Conservation (phyloP, 345 rosid species). For the Psidium friedrichsthalianum region DNA sequence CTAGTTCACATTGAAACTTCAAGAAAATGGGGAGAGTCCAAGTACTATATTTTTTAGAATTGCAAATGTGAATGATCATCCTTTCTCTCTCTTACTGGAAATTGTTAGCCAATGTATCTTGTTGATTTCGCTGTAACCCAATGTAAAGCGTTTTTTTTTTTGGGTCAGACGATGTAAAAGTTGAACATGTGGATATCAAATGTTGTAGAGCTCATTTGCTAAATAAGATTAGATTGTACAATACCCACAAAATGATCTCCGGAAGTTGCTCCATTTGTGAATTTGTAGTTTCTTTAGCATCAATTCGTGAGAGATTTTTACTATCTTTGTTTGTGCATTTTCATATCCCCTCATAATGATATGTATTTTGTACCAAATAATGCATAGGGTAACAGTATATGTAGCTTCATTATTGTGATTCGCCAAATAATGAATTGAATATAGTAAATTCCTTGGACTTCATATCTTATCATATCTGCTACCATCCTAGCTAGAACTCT, state of each 20-base stretch:
- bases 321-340: not conserved
- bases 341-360: accelerated
- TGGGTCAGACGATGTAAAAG: not conserved
- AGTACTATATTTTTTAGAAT: not conserved
- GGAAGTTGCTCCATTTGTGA: not conserved
- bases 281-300: too few species aligned
- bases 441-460: not conserved
- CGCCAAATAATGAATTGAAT: not conserved
- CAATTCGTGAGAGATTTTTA: not conserved
- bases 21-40: not conserved
- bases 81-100: not conserved
- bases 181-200: not conserved
- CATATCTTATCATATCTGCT: not conserved
- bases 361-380: not conserved
- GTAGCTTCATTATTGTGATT: accelerated
- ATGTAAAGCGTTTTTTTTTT: not conserved
- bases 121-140: accelerated
- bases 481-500: not conserved
- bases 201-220: not conserved
- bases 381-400: not conserved
- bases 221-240: not conserved
- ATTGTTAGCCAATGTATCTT: not conserved
- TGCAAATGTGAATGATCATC: not conserved
- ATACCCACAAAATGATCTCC: not conserved
- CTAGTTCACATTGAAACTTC: not conserved